Evolutionary conservation across 177 flowering plant genomes (phyloP).

Genomic region (Vitis hybrid): DNA sequence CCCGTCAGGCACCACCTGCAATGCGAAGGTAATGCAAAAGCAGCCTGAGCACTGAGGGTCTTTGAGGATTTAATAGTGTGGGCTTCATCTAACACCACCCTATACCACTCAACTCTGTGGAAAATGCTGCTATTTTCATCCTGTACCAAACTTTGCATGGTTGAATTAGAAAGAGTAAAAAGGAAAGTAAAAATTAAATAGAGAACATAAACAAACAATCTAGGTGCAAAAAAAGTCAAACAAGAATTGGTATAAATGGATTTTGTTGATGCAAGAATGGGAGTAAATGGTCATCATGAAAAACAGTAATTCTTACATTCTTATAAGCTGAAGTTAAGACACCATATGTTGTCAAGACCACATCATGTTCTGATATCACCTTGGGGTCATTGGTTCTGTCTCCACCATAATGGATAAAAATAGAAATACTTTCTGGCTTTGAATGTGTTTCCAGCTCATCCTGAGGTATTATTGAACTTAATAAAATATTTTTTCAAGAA

Average conservation of each 20-base stretch:
- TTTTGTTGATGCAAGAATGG: background rate
- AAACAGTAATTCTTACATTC: constrained; percentile 34
- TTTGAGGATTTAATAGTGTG: constrained; percentile 68
- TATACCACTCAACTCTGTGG: constrained; percentile 62
- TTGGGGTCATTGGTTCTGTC: constrained; percentile 49
- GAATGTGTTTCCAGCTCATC: constrained; percentile 80
- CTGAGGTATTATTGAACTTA: constrained; percentile 25
- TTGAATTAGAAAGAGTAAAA: background rate
- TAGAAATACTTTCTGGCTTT: constrained; percentile 45
- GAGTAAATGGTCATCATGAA: background rate
- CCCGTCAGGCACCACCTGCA: constrained; percentile 92
- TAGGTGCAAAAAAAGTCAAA: background rate
- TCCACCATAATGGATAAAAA: constrained; percentile 68
- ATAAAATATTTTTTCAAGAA: constrained; percentile 6
- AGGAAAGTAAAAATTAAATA: background rate
- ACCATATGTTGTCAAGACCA: constrained; percentile 84
- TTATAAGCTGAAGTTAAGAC: constrained; percentile 57
- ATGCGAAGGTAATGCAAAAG: constrained; percentile 51
- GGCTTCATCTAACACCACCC: constrained; percentile 85
- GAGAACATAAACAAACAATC: background rate
- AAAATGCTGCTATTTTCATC: constrained; percentile 49
- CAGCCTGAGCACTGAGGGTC: constrained; percentile 61
- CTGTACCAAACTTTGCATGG: constrained; percentile 30
- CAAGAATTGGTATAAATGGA: background rate
- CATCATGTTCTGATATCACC: constrained; percentile 54